Base-by-base conservation (phyloP, 257 asterid species). In the Salvia splendens region DNA sequence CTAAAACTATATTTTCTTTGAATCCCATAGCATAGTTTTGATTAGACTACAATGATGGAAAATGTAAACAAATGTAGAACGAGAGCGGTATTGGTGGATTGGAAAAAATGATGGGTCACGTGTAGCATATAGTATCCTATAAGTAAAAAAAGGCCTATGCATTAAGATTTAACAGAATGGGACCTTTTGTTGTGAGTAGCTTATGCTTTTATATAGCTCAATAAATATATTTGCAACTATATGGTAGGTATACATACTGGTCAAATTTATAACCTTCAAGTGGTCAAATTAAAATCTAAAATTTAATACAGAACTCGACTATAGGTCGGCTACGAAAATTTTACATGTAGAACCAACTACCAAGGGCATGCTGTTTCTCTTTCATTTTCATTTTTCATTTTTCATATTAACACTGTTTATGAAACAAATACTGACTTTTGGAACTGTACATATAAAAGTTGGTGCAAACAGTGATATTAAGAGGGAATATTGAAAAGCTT, bases 161-260 rank as follows among this genome's bases (percentile, higher is more conserved):
- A 64, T 67, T 68, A 68, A 62, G 75, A n/a, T n/a, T n/a, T n/a
- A n/a, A n/a, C n/a, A 47, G 65, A 68, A 40, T 55, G 50, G 15
- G 43, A 16, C 15, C 7, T 48, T 48, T 45, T 16, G 45, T 15
- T 33, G 45, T 12, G 36, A 57, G 78, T 49, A 49, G 40, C 67
- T 20, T 20, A 1, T 20, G 24, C 24, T 20, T 63, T 64, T 64
- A 20, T 54, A 12, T 48, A 14, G 52, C 64, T 54, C 24, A 65
- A 41, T 60, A 53, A 36, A 69, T 45, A 57, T 20, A 15, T 49
- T 63, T 12, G 33, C 51, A 55, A 15, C 38, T 17, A 24, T 12
- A 40, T 12, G 20, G 24, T 43, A 43, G 47, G 70, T 57, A 61
- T 49, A 17, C 4, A 33, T 33, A 33, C 63, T 16, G 36, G 61